Base-by-base conservation (phyloP, 495 filamentous ascomycete genomes). In the Neurospora sp. region DNA sequence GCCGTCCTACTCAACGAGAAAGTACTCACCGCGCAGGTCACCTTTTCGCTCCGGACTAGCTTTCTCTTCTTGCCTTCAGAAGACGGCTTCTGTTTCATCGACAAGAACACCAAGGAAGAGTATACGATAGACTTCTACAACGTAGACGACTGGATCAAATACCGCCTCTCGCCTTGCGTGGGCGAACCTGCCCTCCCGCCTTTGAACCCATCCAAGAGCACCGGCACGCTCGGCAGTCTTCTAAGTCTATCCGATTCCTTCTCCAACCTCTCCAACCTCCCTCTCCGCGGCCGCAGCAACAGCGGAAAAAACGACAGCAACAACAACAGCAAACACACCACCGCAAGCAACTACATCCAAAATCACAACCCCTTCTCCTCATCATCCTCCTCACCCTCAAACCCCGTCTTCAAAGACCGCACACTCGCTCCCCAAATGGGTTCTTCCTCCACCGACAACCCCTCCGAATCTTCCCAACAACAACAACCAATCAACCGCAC, bases 21-120 rank as follows among this genome's bases (percentile, higher is more conserved):
- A 72, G 92, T 98, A 2, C 86, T 99, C 2, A 97, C 94, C 2
- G 94, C 96, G 0, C 94, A 97, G 81, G 94, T 97, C 70, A 97
- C 95, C 81, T 98, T 99, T 81, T 93, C 92, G 2, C 88, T 99
- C 48, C 91, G 95, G 8, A 97, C 93, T 3, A 92, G 88, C 72
- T 99, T 91, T 76, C 88, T 91, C 27, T 90, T 98, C 27, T 86
- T 99, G 2, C 95, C 96, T 4, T 35, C 35, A 35, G 92, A 97
- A 73, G 90, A 94, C 76, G 94, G 94, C 0, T 88, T 89, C 78
- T 97, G 94, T 81, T 99, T 97, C 78, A 86, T 97, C 77, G 90
- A 97, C 83, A 92, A 91, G 75, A 78, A 87, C 70, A 96, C 93
- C 1, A 90, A 91, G 73, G 91, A 97, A 77, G 88, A 93, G 74